Conservation (phyloP, 169 alveolate genomes). For the Eimeria mitis region DNA sequence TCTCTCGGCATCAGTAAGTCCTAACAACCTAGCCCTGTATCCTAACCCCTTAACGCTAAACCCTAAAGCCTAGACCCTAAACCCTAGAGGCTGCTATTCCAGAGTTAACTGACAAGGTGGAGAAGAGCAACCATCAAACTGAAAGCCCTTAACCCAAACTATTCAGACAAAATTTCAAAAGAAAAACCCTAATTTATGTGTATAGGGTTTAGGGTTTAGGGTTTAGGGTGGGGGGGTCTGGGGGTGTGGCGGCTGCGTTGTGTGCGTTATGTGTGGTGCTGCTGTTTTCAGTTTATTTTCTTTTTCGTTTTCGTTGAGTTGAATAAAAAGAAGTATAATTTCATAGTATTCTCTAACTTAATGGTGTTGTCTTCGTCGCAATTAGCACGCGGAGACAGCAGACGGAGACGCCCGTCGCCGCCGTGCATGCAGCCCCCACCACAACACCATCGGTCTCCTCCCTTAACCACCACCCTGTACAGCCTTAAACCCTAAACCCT, state of each 20-base stretch:
- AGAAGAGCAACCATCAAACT: background rate
- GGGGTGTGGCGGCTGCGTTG: background rate
- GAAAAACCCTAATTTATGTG: too few species aligned
- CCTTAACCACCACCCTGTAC: background rate
- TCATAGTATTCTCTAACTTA: background rate
- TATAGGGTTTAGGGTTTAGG: too few species aligned
- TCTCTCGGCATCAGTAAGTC: background rate
- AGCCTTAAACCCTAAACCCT: background rate
- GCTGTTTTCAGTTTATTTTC: background rate
- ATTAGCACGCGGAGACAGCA: background rate
- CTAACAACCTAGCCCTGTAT: too few species aligned
- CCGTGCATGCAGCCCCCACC: background rate
- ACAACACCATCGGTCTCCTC: background rate
- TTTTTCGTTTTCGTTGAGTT: background rate
- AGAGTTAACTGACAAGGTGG: background rate
- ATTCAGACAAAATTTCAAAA: too few species aligned
- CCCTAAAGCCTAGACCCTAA: background rate
- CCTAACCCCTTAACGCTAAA: background rate
- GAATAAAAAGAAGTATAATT: background rate
- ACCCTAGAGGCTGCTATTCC: background rate
- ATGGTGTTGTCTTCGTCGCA: background rate
- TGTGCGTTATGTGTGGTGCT: background rate
- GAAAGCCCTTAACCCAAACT: background rate
- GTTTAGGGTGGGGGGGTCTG: background rate
- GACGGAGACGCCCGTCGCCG: background rate